A percentile compares a stretch with the other conserved stretches of the same genome.
Conservation (phyloP, 805 yeast genomes). For the Ascoidea asiatica region DNA sequence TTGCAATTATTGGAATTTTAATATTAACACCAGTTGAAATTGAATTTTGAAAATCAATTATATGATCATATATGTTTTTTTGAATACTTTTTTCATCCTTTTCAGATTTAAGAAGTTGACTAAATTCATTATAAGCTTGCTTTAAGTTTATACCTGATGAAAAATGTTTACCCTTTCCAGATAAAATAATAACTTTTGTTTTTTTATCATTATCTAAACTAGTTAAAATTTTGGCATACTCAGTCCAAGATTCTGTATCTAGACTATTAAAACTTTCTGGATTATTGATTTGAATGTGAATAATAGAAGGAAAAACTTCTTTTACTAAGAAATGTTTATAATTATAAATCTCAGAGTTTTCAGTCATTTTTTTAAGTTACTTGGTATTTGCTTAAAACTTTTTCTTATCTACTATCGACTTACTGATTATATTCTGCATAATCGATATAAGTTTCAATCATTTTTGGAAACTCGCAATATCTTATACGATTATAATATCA, state of each 20-base stretch:
- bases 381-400: no score
- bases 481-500: no score
- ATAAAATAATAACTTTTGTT: constrained; percentile 41
- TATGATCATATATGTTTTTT: constrained; percentile 21
- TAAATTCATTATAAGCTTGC: constrained; percentile 5
- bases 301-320: constrained; percentile 19
- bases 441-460: no score
- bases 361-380: no score
- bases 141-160: constrained; percentile 55
- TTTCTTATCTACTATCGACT: no score
- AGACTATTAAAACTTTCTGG: constrained; percentile 49
- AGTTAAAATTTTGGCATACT: constrained; percentile 35
- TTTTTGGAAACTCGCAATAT: no score
- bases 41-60: constrained; percentile 45
- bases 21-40: constrained; percentile 35
- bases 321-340: constrained; percentile 11
- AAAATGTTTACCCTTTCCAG: constrained; percentile 43
- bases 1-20: constrained; percentile 48
- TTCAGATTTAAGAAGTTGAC: constrained; percentile 4
- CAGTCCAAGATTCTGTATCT: constrained; percentile 39
- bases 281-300: constrained; percentile 48
- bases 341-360: background rate
- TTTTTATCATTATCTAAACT: constrained; percentile 28
- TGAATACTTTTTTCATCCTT: constrained; percentile 14
- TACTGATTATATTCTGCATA: no score